phyloP scores from a whole-genome alignment of 1,284 basidiomycete genomes.

The Moesziomyces antarcticus region DNA sequence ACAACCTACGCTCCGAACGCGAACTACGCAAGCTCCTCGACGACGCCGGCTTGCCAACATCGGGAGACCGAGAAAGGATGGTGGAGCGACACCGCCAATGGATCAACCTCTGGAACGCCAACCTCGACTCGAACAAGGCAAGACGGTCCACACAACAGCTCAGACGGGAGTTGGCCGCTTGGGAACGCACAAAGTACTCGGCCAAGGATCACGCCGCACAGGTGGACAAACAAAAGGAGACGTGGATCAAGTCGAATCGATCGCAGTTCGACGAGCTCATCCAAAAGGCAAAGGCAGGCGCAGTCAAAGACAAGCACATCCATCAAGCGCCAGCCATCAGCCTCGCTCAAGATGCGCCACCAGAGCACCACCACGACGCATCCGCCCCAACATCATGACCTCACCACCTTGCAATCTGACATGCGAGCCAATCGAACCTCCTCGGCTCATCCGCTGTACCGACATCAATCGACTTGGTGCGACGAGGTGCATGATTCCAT shows the following conservation, averaged over 20 bases:
- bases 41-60: slow-evolving; percentile 38
- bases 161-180: slow-evolving; percentile 45
- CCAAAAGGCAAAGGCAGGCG: slow-evolving; percentile 31
- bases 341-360: no score
- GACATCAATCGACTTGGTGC: no score
- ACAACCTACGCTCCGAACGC: slow-evolving; percentile 52
- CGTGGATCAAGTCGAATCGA: slow-evolving; percentile 42
- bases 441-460: no score
- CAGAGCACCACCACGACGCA: no score
- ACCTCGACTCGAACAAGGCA: slow-evolving; percentile 59
- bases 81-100: slow-evolving; percentile 62
- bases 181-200: slow-evolving; percentile 48
- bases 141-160: slow-evolving; percentile 40
- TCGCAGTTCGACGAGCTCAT: slow-evolving; percentile 42
- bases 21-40: slow-evolving; percentile 58
- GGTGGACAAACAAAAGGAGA: slow-evolving; percentile 28
- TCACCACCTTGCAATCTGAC: no score
- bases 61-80: slow-evolving; percentile 50
- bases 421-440: no score
- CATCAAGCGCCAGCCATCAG: slow-evolving; percentile 4
- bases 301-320: slow-evolving; percentile 19
- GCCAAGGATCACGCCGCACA: slow-evolving; percentile 31
- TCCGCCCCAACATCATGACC: no score
- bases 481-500: no score
- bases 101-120: slow-evolving; percentile 65